A percentile compares a stretch with the other conserved stretches of the same genome.
phyloP scores from a whole-genome alignment of 345 rosid species.

The Ailanthus altissimus region DNA sequence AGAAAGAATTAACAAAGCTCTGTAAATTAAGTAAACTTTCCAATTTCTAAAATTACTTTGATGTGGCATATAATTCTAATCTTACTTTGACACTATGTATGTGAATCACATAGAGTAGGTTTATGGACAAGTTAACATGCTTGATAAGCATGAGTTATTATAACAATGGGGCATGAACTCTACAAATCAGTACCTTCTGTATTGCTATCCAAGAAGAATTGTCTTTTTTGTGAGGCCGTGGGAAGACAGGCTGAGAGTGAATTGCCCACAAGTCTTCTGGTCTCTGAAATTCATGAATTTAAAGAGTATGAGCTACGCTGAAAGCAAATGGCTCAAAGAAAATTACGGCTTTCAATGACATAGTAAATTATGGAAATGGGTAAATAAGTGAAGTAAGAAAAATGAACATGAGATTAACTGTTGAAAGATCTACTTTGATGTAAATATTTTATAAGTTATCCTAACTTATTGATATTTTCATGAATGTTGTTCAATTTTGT shows the following conservation, averaged over 20 bases:
- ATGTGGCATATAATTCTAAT: background rate
- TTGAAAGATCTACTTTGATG: background rate
- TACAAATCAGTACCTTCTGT: conserved; percentile 52
- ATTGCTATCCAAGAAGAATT: conserved; percentile 81
- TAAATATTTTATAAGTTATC: conserved; percentile 1
- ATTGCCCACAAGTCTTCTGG: conserved; percentile 95
- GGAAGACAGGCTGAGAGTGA: conserved; percentile 74
- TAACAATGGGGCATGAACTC: background rate
- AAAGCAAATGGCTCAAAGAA: background rate
- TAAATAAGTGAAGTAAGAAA: conserved; percentile 4
- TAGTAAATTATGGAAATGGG: background rate
- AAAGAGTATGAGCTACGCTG: conserved; percentile 23
- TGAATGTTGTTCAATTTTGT: background rate
- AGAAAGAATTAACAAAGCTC: background rate
- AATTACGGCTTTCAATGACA: background rate
- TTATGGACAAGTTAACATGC: background rate
- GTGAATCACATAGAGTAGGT: background rate
- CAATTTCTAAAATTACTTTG: background rate
- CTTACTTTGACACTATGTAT: background rate
- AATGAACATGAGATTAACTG: background rate
- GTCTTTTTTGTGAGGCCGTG: conserved; percentile 79
- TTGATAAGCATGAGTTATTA: background rate
- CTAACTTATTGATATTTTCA: background rate
- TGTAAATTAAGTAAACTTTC: background rate
- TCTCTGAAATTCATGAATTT: conserved; percentile 47